These are phyloP conservation scores for Dendrothele bispora DNA, from an alignment of 768 basidiomycete species.

Conservation along the genomic window DNA sequence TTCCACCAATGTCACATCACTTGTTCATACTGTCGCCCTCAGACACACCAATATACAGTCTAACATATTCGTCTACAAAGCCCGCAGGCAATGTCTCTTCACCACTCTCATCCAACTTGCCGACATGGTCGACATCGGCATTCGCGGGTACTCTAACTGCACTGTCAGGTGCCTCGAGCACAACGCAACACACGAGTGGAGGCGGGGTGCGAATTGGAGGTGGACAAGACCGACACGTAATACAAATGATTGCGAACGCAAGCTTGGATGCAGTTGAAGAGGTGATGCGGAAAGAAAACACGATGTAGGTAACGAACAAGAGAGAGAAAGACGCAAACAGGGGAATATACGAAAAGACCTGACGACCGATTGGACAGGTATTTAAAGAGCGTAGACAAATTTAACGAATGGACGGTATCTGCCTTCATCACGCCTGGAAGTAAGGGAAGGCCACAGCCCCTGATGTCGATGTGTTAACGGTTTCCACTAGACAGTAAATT, in stretches of 20 bases:
- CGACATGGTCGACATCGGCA: conserved; percentile 89
- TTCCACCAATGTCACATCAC: conserved; percentile 73
- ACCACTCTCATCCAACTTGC: conserved; percentile 78
- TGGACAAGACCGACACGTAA: conserved; percentile 88
- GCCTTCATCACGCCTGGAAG: conserved; percentile 95
- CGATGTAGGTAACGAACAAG: conserved; percentile 59
- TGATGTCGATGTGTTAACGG: not conserved
- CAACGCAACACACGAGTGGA: conserved; percentile 67
- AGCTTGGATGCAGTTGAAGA: conserved; percentile 96
- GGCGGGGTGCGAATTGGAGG: conserved; percentile 70
- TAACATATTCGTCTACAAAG: conserved; percentile 82
- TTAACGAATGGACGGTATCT: conserved; percentile 98
- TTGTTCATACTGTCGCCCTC: conserved; percentile 83
- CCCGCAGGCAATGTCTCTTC: conserved; percentile 59
- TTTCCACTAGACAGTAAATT: conserved; percentile 84
- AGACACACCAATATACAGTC: conserved; percentile 81
- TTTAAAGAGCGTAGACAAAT: conserved; percentile 92
- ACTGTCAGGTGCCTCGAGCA: conserved; percentile 79
- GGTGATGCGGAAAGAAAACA: conserved; percentile 76
- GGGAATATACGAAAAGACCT: not conserved
- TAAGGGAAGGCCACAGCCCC: conserved; percentile 41
- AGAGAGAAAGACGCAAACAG: not conserved
- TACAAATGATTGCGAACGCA: conserved; percentile 98
- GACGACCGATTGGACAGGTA: conserved; percentile 59
- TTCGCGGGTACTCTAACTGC: conserved; percentile 89